Base-by-base conservation (phyloP, 805 yeast species). In the Hanseniaspora clermontiae region DNA sequence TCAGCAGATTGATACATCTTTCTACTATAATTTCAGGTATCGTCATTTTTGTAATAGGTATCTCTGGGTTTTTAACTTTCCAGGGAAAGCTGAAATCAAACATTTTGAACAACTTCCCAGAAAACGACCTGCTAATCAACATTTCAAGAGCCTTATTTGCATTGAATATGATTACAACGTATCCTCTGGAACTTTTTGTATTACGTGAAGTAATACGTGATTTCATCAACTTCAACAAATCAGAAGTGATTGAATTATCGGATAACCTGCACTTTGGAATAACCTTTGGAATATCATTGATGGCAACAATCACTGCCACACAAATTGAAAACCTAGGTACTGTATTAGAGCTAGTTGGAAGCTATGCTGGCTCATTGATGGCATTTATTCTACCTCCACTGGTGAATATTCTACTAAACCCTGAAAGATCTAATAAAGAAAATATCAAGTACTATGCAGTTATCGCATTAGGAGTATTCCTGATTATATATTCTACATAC, bases 71-170 rank as follows among this genome's bases (percentile, higher is more conserved):
- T 59, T 64, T 84, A 24, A 80, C 80, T 48, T 90, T 91, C 70
- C 85, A 85, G 39, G 80, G 80, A 59, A 75, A 77, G 47, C 87
- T 95, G 1, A 84, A 84, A 66, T 97, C 97, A 8, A 91, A 90
- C 64, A 77, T 91, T 36, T 72, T 90, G 57, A 91, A 91, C 70
- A 91, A 90, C 67, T 91, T 91, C 68, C 85, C 87, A 6, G 74
- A 80, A 49, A 77, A 79, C 64, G 95, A 89, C 64, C 68, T 76
- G 60, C 74, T 84, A 69, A 86, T 86, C 49, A 91, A 90, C 63
- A 72, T 91, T 39, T 97, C 97, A 0, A 76, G 97, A 55, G 78
- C 90, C 60, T 87, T 96, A 62, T 89, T 89, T 67, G 96, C 96
- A 0, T 74, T 89, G 63, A 89, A 89, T 64, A 89, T 89, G 96